These are phyloP conservation scores for Plasmodium malariae DNA, from an alignment of 169 alveolate species.

Conservation along the genomic window DNA sequence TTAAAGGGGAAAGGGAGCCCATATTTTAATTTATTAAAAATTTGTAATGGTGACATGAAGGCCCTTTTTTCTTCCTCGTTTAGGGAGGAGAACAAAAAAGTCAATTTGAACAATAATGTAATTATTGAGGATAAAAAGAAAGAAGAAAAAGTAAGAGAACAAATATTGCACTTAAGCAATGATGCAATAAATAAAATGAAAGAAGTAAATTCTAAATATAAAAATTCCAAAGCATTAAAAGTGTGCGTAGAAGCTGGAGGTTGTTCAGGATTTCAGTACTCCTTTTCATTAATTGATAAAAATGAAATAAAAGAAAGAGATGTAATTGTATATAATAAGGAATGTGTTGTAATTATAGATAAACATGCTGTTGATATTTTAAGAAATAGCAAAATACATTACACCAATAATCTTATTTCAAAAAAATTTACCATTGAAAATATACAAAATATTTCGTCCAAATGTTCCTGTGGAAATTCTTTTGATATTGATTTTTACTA, in stretches of 20 bases:
- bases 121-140: neutral
- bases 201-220: constrained; percentile 53
- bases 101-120: neutral
- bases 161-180: constrained; percentile 15
- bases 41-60: neutral
- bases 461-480: constrained; percentile 87
- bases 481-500: constrained; percentile 77
- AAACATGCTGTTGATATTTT: constrained; percentile 78
- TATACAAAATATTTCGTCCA: constrained; percentile 82
- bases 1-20: neutral
- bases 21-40: neutral
- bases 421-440: constrained; percentile 81
- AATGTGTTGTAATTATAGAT: constrained; percentile 79
- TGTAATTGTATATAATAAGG: constrained; percentile 74
- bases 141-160: neutral
- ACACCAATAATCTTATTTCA: constrained; percentile 79
- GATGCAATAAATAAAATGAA: constrained; percentile 81
- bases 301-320: constrained; percentile 63
- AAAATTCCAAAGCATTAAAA: constrained; percentile 74
- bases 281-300: constrained; percentile 78
- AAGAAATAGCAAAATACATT: constrained; percentile 80
- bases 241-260: constrained; percentile 86
- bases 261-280: constrained; percentile 87
- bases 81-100: neutral
- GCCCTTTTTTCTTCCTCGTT: neutral